Percentiles rank a stretch among this genome's conserved stretches.
Conservation (phyloP, 2,329 filamentous ascomycete genomes). For the Xylariaceae sp. region DNA sequence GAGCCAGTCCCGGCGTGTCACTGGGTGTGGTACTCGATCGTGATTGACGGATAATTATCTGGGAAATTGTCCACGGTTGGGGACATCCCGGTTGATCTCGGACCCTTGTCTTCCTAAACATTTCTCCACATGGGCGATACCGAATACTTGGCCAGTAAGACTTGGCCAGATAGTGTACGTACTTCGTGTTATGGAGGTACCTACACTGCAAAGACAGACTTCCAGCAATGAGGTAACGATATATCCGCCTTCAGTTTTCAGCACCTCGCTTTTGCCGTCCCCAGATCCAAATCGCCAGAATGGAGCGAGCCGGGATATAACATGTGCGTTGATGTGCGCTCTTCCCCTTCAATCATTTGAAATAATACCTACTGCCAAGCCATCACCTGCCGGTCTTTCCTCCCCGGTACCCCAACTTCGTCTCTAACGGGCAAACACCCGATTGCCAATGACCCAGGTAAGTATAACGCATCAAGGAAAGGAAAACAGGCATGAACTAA, state of each 20-base stretch:
- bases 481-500: neutral
- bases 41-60: conserved; percentile 23
- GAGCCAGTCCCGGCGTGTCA: neutral
- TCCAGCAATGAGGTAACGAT: neutral
- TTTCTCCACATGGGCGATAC: conserved; percentile 8
- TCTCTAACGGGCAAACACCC: neutral
- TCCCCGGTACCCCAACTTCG: conserved; percentile 1
- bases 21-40: conserved; percentile 1
- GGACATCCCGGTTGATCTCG: conserved; percentile 17
- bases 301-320: neutral
- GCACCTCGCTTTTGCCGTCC: neutral
- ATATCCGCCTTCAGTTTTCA: neutral
- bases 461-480: neutral
- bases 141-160: neutral
- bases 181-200: neutral
- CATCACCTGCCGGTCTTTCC: neutral
- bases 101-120: conserved; percentile 15
- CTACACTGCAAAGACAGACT: no score
- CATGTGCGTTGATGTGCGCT: no score
- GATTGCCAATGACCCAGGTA: neutral
- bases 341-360: neutral
- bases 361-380: neutral
- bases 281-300: neutral
- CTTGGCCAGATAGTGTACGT: no score
- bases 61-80: conserved; percentile 21